These are phyloP conservation scores for Echinosophora koreensis DNA, from an alignment of 306 rosid species.

Conservation along the genomic window DNA sequence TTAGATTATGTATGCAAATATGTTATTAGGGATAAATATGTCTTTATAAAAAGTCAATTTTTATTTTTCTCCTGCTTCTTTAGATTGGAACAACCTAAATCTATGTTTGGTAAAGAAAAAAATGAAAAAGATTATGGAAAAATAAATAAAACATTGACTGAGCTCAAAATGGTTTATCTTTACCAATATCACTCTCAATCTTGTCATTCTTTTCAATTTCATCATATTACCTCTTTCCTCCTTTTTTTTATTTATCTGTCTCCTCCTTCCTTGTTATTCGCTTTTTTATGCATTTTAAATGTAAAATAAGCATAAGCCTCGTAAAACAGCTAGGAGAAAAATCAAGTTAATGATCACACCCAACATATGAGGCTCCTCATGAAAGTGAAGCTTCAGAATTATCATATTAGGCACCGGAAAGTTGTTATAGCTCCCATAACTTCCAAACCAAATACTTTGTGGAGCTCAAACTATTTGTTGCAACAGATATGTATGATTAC, in stretches of 20 bases:
- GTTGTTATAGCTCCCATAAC: not conserved
- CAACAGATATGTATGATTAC: no score
- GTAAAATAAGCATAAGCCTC: not conserved
- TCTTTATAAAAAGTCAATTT: no score
- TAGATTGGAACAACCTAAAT: no score
- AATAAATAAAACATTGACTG: not conserved
- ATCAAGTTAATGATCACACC: not conserved
- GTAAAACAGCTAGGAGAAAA: not conserved
- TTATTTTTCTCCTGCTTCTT: no score
- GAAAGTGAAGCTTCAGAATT: conserved; percentile 33
- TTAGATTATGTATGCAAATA: no score
- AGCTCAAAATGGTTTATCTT: no score
- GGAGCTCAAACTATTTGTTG: no score
- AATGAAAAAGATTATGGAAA: no score
- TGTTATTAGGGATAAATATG: no score
- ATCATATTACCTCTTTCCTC: not conserved
- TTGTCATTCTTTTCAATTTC: not conserved
- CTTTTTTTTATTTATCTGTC: no score
- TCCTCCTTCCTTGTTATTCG: not conserved
- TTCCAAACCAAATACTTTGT: not conserved
- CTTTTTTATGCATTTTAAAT: not conserved
- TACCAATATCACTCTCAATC: not conserved
- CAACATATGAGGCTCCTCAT: conserved; percentile 7
- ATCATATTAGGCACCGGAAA: not conserved
- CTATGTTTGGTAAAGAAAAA: no score